phyloP scores from a whole-genome alignment of 805 yeast genomes.

The Tetrapisispora taiwanensis region DNA sequence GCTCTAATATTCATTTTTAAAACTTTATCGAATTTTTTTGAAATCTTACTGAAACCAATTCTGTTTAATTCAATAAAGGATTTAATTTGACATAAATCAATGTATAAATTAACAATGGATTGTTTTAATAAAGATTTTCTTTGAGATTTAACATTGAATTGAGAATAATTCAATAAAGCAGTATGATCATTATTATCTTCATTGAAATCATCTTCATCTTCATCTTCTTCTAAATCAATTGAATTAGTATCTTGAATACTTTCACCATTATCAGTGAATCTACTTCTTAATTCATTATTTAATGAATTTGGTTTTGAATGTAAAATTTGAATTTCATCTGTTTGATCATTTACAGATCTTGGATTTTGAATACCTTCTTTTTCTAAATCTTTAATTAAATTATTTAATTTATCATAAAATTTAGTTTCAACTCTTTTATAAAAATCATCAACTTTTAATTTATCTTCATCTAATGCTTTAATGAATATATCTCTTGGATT shows the following conservation, averaged over 20 bases:
- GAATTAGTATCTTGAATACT: background rate
- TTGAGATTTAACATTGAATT: conserved; percentile 41
- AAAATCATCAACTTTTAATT: conserved; percentile 43
- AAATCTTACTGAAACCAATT: conserved; percentile 77
- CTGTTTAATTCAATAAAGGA: conserved; percentile 75
- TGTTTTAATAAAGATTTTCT: conserved; percentile 58
- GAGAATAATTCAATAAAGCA: conserved; percentile 41
- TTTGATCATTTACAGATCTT: background rate
- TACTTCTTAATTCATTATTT: conserved; percentile 1
- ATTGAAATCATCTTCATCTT: conserved; percentile 29
- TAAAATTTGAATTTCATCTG: background rate
- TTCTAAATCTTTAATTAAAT: conserved; percentile 40
- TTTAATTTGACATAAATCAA: conserved; percentile 67
- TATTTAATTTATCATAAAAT: conserved; percentile 36
- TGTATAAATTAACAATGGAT: conserved; percentile 52
- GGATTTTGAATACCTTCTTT: conserved; percentile 18
- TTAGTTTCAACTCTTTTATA: conserved; percentile 40
- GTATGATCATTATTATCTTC: conserved; percentile 35
- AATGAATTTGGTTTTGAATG: background rate
- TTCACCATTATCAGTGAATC: conserved; percentile 1
- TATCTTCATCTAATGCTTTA: conserved; percentile 36
- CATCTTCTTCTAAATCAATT: conserved; percentile 17
- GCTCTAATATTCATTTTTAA: conserved; percentile 46
- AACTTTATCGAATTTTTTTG: conserved; percentile 83
- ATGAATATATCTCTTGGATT: conserved; percentile 37